Conservation (phyloP, 305 asterid genomes). For the Solanum aculeatissimum region DNA sequence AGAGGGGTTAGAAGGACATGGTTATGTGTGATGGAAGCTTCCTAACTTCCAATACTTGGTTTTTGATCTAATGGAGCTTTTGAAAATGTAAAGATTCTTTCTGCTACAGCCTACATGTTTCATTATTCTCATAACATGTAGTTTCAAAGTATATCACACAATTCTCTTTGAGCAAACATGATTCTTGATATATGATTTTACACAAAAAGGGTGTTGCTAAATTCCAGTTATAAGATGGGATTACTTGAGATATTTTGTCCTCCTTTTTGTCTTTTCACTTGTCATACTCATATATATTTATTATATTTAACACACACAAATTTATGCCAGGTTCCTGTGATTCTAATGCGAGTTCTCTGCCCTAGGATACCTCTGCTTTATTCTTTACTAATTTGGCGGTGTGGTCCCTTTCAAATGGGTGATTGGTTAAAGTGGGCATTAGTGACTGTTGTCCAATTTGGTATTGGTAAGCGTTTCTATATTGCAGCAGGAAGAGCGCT, state of each 20-base stretch:
- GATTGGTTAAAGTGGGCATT: slow-evolving; percentile 98
- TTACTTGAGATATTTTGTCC: background rate
- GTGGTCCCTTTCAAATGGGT: slow-evolving; percentile 98
- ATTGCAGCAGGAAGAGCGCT: slow-evolving; percentile 97
- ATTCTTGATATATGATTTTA: background rate
- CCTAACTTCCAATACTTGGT: background rate
- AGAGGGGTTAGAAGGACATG: background rate
- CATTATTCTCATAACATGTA: background rate
- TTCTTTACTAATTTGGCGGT: slow-evolving; percentile 67
- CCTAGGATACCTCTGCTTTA: slow-evolving; percentile 85
- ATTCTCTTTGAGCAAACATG: background rate
- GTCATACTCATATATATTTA: background rate
- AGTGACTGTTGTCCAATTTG: slow-evolving; percentile 85
- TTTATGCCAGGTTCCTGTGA: slow-evolving; percentile 72
- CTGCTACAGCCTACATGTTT: background rate
- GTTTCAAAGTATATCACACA: background rate
- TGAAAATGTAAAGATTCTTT: background rate
- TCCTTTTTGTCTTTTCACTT: background rate
- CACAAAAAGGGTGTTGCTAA: background rate
- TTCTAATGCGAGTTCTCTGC: slow-evolving; percentile 83
- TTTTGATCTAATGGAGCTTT: background rate
- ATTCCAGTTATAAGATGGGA: background rate
- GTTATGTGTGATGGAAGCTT: background rate
- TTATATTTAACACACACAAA: slow-evolving; percentile 10
- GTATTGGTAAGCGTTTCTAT: slow-evolving; percentile 91